Conservation (phyloP, 2,329 filamentous ascomycete genomes). For the Chrysoporthe cubensis region DNA sequence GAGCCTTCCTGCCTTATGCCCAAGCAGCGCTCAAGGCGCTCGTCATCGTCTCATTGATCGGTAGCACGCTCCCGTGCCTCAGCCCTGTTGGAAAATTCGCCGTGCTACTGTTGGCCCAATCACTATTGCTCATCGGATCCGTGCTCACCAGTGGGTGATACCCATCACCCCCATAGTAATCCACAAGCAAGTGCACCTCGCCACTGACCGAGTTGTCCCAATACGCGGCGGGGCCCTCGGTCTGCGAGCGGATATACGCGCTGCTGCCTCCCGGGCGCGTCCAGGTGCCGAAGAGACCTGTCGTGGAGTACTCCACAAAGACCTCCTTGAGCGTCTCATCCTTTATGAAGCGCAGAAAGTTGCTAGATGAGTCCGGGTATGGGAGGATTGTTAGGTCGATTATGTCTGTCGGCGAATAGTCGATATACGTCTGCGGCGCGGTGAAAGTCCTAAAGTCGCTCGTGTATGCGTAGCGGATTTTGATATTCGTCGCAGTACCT, state of each 20-base stretch:
- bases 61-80: conserved; percentile 56
- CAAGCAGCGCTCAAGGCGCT: conserved; percentile 45
- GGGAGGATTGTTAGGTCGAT: conserved; percentile 62
- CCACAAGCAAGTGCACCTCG: conserved; percentile 52
- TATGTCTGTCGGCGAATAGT: conserved; percentile 50
- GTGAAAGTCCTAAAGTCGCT: conserved; percentile 58
- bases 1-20: conserved; percentile 32
- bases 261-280: conserved; percentile 48
- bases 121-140: conserved; percentile 46
- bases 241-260: conserved; percentile 47
- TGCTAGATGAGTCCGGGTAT: conserved; percentile 40
- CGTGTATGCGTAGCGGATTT: conserved; percentile 60
- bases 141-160: conserved; percentile 54
- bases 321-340: conserved; percentile 57
- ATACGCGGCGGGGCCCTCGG: conserved; percentile 51
- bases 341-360: conserved; percentile 60
- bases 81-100: conserved; percentile 50
- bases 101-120: conserved; percentile 50
- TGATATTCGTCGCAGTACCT: conserved; percentile 47
- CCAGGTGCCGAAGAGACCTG: conserved; percentile 57
- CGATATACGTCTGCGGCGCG: conserved; percentile 53
- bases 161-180: conserved; percentile 52
- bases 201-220: conserved; percentile 45
- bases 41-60: conserved; percentile 48
- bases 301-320: conserved; percentile 52